Evolutionary conservation across 805 yeast genomes (phyloP), one percentile per base, ranked within the genome.

Genomic region (Lipomyces anomalus): DNA sequence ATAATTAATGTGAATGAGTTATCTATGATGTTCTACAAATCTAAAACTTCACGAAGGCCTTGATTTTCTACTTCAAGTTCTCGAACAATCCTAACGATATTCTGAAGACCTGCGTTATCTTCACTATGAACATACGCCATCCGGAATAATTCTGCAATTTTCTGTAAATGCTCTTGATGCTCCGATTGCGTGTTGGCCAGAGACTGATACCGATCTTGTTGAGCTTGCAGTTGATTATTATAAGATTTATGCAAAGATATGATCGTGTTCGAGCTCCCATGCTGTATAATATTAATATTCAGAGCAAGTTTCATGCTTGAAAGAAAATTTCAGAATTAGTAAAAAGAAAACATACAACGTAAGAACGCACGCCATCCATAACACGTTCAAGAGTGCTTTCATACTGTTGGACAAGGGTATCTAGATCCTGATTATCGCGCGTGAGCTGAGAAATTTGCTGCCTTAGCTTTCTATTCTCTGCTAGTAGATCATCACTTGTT

Each of bases 371-470:
- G 6, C 41, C 44, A 5, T 36, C 49, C 49, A 50, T 49, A 28
- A 50, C 42, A n/a, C 46, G 43, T 28, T 24, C 18, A 23, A 50
- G 41, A 3, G 53, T 48, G 38, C 43, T 42, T 20, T 50, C 55
- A 29, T 42, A 48, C 34, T 50, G 55, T 42, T 50, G 53, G 4
- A 33, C 28, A 3, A 50, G 33, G 4, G 46, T 22, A 21, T 50
- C 55, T 20, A 50, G 45, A 39, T 50, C 55, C 11, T 48, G 51
- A 28, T 42, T 46, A 16, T 50, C 52, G 22, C 37, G 13, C 13
- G 49, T 42, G 22, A 36, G 35, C 6, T 24, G 33, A 1, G n/a
- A 21, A 6, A 40, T 22, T 35, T 50, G 45, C 7, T 40, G 41
- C 26, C 44, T 39, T n/a, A 50, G 47, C 4, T 28, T 20, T 34